Evolutionary conservation across 2,329 filamentous ascomycete genomes (phyloP).

Genomic region (Penicillium italicum): DNA sequence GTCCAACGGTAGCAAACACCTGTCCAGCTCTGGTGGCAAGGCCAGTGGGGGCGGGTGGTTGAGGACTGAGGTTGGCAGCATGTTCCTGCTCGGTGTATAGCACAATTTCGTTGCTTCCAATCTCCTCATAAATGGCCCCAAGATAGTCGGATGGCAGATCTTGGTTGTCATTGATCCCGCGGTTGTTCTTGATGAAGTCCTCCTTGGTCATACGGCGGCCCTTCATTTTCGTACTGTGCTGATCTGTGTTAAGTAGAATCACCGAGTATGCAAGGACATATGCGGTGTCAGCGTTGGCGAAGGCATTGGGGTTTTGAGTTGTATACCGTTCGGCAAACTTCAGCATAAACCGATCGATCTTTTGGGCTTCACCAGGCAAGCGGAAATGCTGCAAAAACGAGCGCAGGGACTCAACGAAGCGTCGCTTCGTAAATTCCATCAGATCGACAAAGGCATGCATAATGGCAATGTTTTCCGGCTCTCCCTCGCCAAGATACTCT

Average conservation of each 20-base stretch:
- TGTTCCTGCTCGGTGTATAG: constrained; percentile 87
- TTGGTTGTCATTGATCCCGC: constrained; percentile 94
- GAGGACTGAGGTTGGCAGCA: constrained; percentile 71
- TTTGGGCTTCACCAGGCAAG: constrained; percentile 91
- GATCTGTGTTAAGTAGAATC: constrained; percentile 92
- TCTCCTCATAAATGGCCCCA: constrained; percentile 85
- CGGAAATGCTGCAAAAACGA: constrained; percentile 94
- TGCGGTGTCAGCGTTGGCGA: constrained; percentile 95
- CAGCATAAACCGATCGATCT: constrained; percentile 99
- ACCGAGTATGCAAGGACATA: constrained; percentile 96
- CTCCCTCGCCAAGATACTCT: constrained; percentile 91
- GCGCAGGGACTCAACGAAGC: constrained; percentile 88
- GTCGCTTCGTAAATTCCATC: constrained; percentile 88
- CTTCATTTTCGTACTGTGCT: constrained; percentile 84
- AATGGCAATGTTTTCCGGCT: constrained; percentile 87
- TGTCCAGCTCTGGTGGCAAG: constrained; percentile 81
- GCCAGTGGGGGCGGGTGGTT: constrained; percentile 59
- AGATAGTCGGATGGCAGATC: constrained; percentile 93
- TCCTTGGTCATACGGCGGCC: constrained; percentile 84
- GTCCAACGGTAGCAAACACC: constrained; percentile 83
- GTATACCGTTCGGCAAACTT: constrained; percentile 98
- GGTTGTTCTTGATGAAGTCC: constrained; percentile 98
- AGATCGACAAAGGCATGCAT: constrained; percentile 97
- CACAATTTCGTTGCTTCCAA: constrained; percentile 86
- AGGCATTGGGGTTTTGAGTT: constrained; percentile 91